Evolutionary conservation across 2,329 filamentous ascomycete species (phyloP).

Genomic region (Colletotrichum lupini): DNA sequence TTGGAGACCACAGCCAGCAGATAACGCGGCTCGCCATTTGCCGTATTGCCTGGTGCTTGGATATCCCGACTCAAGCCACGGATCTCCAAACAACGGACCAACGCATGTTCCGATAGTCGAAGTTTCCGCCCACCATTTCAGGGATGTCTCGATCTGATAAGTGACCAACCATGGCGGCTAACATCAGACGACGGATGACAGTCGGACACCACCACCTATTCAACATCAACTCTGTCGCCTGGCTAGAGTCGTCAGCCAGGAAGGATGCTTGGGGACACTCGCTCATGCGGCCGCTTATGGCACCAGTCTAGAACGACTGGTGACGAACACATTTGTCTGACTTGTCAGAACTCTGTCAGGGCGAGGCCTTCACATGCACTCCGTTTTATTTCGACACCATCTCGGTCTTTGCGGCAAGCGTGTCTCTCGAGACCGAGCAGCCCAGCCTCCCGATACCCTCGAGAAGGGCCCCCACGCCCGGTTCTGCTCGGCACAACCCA

Average conservation of each 20-base stretch:
- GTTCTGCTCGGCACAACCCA: not conserved
- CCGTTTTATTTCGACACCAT: not conserved
- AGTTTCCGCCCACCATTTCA: not conserved
- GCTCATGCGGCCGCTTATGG: not conserved
- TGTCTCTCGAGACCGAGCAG: not conserved
- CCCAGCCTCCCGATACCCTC: not conserved
- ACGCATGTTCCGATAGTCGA: not conserved
- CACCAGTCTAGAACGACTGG: not conserved
- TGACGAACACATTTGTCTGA: not conserved
- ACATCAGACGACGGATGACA: slow-evolving; percentile 15
- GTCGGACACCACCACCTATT: slow-evolving; percentile 1
- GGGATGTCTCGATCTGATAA: not conserved
- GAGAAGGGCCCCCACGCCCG: not conserved
- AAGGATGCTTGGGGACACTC: not conserved
- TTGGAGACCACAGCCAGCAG: not conserved
- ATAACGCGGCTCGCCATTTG: not conserved
- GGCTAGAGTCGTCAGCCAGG: not conserved
- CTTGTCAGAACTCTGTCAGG: slow-evolving; percentile 1
- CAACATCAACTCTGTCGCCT: not conserved
- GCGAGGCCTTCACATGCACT: not conserved
- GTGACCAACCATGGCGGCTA: not conserved
- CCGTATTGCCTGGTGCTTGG: not conserved
- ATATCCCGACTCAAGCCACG: not conserved
- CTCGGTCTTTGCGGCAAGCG: not conserved
- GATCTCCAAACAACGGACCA: not conserved